These are phyloP conservation scores for Quaeritorhiza haematococci DNA, from an alignment of 371 early-diverging fungal genomes.

Conservation along the genomic window DNA sequence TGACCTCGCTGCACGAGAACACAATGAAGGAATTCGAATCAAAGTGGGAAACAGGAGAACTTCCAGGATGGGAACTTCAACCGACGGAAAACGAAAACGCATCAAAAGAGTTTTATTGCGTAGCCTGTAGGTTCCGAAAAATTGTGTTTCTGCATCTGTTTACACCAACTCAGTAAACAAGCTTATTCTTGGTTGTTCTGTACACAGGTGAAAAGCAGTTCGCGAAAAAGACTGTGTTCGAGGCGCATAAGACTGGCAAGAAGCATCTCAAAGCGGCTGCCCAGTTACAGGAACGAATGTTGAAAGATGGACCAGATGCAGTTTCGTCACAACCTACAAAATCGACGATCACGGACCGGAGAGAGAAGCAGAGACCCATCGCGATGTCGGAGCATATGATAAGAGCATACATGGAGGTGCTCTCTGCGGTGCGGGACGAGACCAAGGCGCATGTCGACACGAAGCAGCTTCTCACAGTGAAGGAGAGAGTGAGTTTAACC, in stretches of 20 bases:
- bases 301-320: conserved; percentile 3
- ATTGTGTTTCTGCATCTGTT: neutral
- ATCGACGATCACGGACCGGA: conserved; percentile 1
- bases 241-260: conserved; percentile 79
- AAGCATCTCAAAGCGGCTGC: conserved; percentile 85
- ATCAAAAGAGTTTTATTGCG: conserved; percentile 61
- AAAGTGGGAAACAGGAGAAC: conserved; percentile 52
- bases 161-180: too few species aligned
- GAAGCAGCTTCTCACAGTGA: conserved; percentile 89
- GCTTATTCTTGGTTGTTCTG: neutral
- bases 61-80: conserved; percentile 61
- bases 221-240: conserved; percentile 77
- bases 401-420: conserved; percentile 47
- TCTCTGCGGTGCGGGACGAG: conserved; percentile 64
- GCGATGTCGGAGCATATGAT: conserved; percentile 58
- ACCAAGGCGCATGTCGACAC: conserved; percentile 85
- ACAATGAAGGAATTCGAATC: conserved; percentile 53
- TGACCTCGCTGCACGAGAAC: conserved; percentile 45
- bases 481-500: conserved; percentile 64
- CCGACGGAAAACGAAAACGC: conserved; percentile 31
- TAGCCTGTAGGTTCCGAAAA: conserved; percentile 59
- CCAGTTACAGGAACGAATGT: conserved; percentile 48
- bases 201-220: conserved; percentile 67
- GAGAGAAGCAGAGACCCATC: conserved; percentile 7
- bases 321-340: neutral